A percentile compares a stretch with the other conserved stretches of the same genome.
phyloP scores from a whole-genome alignment of 805 yeast genomes.

The Wickerhamiella siamensis region DNA sequence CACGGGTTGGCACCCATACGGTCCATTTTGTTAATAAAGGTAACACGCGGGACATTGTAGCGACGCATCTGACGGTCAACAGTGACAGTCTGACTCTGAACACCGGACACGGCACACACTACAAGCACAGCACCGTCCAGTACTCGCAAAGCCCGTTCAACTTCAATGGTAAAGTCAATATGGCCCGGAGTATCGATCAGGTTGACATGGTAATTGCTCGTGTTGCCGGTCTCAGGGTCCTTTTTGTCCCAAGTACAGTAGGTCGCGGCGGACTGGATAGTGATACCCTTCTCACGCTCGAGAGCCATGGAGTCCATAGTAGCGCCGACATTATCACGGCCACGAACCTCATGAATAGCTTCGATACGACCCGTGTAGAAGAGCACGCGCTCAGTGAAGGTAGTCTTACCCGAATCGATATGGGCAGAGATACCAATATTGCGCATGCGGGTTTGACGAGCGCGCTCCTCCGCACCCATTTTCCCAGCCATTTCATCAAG shows the following conservation, averaged over 20 bases:
- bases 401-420: constrained; percentile 95
- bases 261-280: constrained; percentile 97
- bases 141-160: constrained; percentile 95
- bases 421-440: constrained; percentile 97
- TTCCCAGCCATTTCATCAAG: constrained; percentile 20
- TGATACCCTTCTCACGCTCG: constrained; percentile 96
- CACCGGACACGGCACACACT: constrained; percentile 97
- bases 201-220: constrained; percentile 66
- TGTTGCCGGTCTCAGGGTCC: constrained; percentile 26
- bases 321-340: constrained; percentile 95
- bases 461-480: constrained; percentile 23
- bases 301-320: constrained; percentile 99
- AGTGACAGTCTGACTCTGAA: constrained; percentile 95
- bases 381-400: constrained; percentile 93
- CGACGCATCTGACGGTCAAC: constrained; percentile 99
- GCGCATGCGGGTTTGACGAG: constrained; percentile 47
- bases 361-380: constrained; percentile 94
- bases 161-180: constrained; percentile 97
- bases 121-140: constrained; percentile 96
- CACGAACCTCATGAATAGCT: constrained; percentile 84
- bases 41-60: constrained; percentile 90
- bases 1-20: constrained; percentile 99
- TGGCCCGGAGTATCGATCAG: constrained; percentile 98
- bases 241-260: constrained; percentile 86
- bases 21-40: constrained; percentile 97